phyloP scores from a whole-genome alignment of 768 basidiomycete species.

The Leccinum sublutescens region DNA sequence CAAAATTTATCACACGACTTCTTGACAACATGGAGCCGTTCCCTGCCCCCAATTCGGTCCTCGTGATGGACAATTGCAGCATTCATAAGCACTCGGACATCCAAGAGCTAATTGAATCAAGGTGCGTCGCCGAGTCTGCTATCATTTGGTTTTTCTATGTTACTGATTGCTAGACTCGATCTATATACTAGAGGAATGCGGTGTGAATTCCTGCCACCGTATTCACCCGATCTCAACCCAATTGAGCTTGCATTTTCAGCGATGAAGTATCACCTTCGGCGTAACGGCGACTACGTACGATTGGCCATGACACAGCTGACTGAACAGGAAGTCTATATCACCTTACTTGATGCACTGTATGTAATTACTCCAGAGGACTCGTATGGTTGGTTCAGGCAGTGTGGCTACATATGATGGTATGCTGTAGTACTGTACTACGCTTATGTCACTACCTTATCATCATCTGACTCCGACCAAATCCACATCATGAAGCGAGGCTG shows the following conservation, averaged over 20 bases:
- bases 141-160: no score
- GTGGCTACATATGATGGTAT: no score
- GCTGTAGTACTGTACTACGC: no score
- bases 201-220: background rate
- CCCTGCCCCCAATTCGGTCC: constrained; percentile 34
- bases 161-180: background rate
- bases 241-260: background rate
- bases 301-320: background rate
- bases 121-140: constrained; percentile 16
- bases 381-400: background rate
- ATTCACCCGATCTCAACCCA: background rate
- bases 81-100: constrained; percentile 35
- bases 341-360: background rate
- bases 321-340: background rate
- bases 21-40: constrained; percentile 39
- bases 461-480: no score
- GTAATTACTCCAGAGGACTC: background rate
- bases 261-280: background rate
- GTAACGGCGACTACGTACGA: background rate
- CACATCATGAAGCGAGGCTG: no score
- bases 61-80: constrained; percentile 39
- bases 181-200: background rate
- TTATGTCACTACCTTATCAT: no score
- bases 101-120: constrained; percentile 29
- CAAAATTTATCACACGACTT: constrained; percentile 32